phyloP scores from a whole-genome alignment of 2,329 filamentous ascomycete genomes.

The Clonostachys rosea region DNA sequence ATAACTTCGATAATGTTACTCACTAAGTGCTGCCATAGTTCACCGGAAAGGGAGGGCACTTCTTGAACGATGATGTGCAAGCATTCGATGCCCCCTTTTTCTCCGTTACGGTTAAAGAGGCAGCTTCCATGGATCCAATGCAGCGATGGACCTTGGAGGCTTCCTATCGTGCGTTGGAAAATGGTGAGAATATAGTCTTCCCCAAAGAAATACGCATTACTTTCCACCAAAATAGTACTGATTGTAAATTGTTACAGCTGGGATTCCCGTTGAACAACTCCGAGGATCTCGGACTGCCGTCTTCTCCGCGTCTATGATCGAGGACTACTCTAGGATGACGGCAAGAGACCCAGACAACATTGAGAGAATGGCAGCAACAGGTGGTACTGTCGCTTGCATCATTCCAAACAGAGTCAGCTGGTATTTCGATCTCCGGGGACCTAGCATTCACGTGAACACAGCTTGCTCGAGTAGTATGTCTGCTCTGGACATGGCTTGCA shows the following conservation, averaged over 20 bases:
- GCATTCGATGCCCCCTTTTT: slow-evolving; percentile 34
- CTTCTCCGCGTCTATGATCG: slow-evolving; percentile 28
- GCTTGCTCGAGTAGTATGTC: slow-evolving; percentile 9
- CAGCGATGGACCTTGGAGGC: slow-evolving; percentile 25
- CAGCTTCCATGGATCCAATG: slow-evolving; percentile 24
- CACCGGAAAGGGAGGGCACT: slow-evolving; percentile 12
- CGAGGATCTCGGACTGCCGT: slow-evolving; percentile 22
- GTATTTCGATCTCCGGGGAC: slow-evolving; percentile 18
- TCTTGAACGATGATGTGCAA: slow-evolving; percentile 22
- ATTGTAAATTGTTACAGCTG: slow-evolving; percentile 11
- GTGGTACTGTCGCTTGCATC: slow-evolving; percentile 17
- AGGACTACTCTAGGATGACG: slow-evolving; percentile 24
- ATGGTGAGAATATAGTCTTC: slow-evolving; percentile 11
- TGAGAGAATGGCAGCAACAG: slow-evolving; percentile 22
- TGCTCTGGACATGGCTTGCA: slow-evolving; percentile 8
- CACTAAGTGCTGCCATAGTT: no score
- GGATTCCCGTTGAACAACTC: slow-evolving; percentile 19
- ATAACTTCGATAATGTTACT: no score
- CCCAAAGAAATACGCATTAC: background rate
- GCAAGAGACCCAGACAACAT: slow-evolving; percentile 24
- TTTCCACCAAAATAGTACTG: no score
- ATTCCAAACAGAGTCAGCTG: slow-evolving; percentile 33
- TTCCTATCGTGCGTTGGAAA: slow-evolving; percentile 26
- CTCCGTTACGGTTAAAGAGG: slow-evolving; percentile 16
- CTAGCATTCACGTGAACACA: slow-evolving; percentile 10